Evolutionary conservation across 495 filamentous ascomycete species (phyloP).

Genomic region (Penicillium robsamsonii): DNA sequence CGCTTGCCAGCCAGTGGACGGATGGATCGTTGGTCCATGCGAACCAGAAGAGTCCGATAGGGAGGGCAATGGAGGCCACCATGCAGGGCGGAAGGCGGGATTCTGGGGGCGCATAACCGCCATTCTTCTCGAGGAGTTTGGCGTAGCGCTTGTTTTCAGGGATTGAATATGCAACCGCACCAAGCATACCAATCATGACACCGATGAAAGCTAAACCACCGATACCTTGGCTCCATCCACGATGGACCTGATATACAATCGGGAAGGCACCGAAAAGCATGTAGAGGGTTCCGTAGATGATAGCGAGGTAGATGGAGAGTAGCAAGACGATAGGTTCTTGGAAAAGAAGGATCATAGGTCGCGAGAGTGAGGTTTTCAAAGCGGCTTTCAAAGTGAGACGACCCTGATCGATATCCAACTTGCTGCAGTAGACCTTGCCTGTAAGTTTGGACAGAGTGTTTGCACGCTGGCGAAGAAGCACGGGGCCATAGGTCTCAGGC

Average conservation of each 20-base stretch:
- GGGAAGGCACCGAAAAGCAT: slow-evolving; percentile 75
- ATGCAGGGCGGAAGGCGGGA: slow-evolving; percentile 36
- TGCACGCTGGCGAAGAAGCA: slow-evolving; percentile 51
- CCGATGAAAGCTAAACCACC: slow-evolving; percentile 70
- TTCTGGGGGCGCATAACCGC: slow-evolving; percentile 37
- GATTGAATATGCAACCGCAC: slow-evolving; percentile 48
- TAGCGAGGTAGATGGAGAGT: slow-evolving; percentile 63
- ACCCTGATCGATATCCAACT: slow-evolving; percentile 36
- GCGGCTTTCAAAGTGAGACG: slow-evolving; percentile 23
- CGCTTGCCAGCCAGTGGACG: slow-evolving; percentile 62
- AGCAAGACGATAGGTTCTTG: slow-evolving; percentile 54
- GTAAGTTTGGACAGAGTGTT: slow-evolving; percentile 46
- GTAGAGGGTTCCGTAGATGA: slow-evolving; percentile 70
- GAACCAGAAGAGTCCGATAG: slow-evolving; percentile 53
- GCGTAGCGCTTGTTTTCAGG: slow-evolving; percentile 41
- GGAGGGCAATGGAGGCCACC: slow-evolving; percentile 34
- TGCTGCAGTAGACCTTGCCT: slow-evolving; percentile 49
- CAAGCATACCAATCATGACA: slow-evolving; percentile 72
- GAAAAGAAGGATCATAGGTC: slow-evolving; percentile 40
- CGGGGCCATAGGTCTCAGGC: slow-evolving; percentile 56
- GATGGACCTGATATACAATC: slow-evolving; percentile 66
- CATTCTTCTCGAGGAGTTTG: slow-evolving; percentile 27
- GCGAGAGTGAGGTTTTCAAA: slow-evolving; percentile 35
- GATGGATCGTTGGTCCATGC: slow-evolving; percentile 60
- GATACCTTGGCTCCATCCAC: slow-evolving; percentile 68